Evolutionary conservation across 2,329 filamentous ascomycete genomes (phyloP).

Genomic region (Arthrobotrys sphaeroides): DNA sequence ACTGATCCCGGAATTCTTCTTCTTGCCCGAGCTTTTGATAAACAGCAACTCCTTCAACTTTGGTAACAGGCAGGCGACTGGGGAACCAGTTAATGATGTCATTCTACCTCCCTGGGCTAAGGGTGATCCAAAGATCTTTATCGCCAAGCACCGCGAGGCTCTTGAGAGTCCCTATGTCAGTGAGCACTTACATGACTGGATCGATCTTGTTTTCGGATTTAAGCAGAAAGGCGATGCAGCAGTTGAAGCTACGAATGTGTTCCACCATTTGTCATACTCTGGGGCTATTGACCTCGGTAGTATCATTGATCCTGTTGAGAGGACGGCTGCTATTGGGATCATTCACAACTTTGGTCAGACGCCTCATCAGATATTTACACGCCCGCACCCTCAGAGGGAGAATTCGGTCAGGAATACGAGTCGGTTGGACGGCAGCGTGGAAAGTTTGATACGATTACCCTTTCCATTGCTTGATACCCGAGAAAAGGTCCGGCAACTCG

Average conservation of each 20-base stretch:
- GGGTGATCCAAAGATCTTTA: constrained; percentile 93
- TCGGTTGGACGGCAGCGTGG: constrained; percentile 77
- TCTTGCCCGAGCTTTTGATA: constrained; percentile 90
- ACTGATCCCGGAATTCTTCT: constrained; percentile 96
- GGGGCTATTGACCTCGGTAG: constrained; percentile 91
- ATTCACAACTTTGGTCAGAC: constrained; percentile 99
- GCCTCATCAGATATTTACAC: constrained; percentile 89
- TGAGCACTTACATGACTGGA: constrained; percentile 89
- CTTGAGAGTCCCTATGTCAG: constrained; percentile 93
- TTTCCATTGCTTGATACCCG: constrained; percentile 77
- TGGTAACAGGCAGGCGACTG: constrained; percentile 82
- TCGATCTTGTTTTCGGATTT: constrained; percentile 91
- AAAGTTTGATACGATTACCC: constrained; percentile 78
- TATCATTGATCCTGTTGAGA: constrained; percentile 86
- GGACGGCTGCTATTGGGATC: constrained; percentile 88
- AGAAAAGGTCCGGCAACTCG: constrained; percentile 81
- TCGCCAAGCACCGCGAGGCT: constrained; percentile 93
- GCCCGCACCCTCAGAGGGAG: constrained; percentile 80
- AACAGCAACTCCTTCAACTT: constrained; percentile 97
- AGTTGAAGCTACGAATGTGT: constrained; percentile 90
- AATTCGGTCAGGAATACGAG: constrained; percentile 70
- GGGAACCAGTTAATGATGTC: constrained; percentile 82
- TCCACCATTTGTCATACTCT: constrained; percentile 93
- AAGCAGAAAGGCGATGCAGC: constrained; percentile 95
- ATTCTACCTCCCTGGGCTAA: constrained; percentile 95